Base-by-base conservation (phyloP, 306 rosid genomes). In the Astragalus membranaceus region DNA sequence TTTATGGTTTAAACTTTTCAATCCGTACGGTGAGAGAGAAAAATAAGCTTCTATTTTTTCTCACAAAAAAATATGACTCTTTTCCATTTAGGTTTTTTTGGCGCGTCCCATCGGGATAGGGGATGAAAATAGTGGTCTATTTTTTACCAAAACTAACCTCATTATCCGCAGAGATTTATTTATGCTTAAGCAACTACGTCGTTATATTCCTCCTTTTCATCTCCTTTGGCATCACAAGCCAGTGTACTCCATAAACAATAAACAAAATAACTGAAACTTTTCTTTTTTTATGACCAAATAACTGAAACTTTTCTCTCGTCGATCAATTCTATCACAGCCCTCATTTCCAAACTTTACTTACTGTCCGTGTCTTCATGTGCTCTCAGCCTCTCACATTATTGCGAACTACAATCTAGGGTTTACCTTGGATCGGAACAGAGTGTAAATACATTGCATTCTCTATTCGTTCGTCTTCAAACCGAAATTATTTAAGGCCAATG, bases 401-500 rank as follows among this genome's bases (percentile, higher is more conserved):
- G 33, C 51, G 15, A 72, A 36, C 23, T 52, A 32, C 70, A 80
- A 80, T 78, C 79, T 74, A 73, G 73, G 84, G 74, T 72, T 65
- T 64, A 69, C 35, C 30, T 46, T 49, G 77, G 84, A 85, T 77
- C 79, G 32, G 33, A 67, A 67, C 79, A 37, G 58, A 48, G 10
- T 36, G 67, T 23, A 37, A 52, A 14, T 14, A 48, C 42, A 29
- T 47, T 41, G 42, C 72, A 67, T 69, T 73, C 33, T 48, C 58
- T 67, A 42, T 29, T 26, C 15, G 7, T 6, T 50, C 26, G 4
- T 33, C 23, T 64, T 16, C 8, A 16, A 58, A 63, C 11, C 56
- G 58, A 51, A 7, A 70, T 20, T 72, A 70, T 58, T 62, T 47
- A 48, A 80, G 58, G 61, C 51, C 71, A 73, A 94, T 94, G 99